Evolutionary conservation across 495 filamentous ascomycete genomes (phyloP).

Genomic region (Haplographium delicatum): DNA sequence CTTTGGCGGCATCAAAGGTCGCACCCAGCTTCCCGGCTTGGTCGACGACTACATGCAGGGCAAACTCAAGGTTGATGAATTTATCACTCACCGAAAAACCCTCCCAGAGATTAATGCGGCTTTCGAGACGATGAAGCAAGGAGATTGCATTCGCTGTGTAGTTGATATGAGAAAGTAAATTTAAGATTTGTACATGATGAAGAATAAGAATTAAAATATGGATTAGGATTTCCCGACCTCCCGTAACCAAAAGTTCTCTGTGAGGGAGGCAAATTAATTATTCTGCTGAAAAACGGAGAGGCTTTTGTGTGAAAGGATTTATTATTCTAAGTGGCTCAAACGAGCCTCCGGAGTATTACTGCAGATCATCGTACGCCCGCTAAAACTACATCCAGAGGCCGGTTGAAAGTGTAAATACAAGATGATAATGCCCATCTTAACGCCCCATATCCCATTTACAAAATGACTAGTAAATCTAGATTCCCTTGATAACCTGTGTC

Average conservation of each 20-base stretch:
- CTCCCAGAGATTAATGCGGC: constrained; percentile 79
- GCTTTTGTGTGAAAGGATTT: background rate
- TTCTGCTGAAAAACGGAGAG: background rate
- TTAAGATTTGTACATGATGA: background rate
- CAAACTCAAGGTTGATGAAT: constrained; percentile 96
- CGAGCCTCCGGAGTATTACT: background rate
- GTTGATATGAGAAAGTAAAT: constrained; percentile 48
- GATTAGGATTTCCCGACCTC: too few species aligned
- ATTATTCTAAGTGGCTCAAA: constrained; percentile 15
- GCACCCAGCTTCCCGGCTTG: constrained; percentile 81
- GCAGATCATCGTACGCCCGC: constrained; percentile 20
- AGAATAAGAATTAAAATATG: too few species aligned
- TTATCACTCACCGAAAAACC: constrained; percentile 92
- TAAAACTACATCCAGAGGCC: constrained; percentile 16
- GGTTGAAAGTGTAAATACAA: constrained; percentile 13
- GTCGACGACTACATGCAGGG: constrained; percentile 87
- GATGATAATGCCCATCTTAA: constrained; percentile 7
- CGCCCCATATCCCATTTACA: constrained; percentile 6
- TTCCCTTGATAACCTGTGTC: constrained; percentile 43
- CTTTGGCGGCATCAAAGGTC: constrained; percentile 97
- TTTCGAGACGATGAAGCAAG: constrained; percentile 90
- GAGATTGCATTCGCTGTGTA: constrained; percentile 90
- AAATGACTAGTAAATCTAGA: constrained; percentile 16
- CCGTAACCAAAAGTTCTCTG: too few species aligned
- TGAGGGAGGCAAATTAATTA: background rate